Conservation (phyloP, 495 filamentous ascomycete genomes). For the Copromyces sp. region DNA sequence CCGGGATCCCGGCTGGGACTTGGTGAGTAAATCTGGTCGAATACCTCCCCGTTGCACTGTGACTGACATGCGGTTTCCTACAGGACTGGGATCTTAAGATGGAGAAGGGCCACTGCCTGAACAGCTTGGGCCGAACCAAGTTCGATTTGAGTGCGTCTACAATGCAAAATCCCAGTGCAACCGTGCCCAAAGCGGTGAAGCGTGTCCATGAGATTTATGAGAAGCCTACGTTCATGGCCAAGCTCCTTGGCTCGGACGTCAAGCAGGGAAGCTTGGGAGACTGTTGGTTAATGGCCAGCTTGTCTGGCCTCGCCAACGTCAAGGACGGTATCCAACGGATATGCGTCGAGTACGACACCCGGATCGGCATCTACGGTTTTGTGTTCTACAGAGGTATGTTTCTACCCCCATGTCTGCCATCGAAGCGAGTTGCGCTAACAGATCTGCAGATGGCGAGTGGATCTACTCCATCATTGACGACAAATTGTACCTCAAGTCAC, state of each 20-base stretch:
- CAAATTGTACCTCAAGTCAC: conserved; percentile 68
- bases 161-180: conserved; percentile 28
- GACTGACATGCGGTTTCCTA: conserved; percentile 9
- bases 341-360: conserved; percentile 67
- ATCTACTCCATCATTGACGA: conserved; percentile 82
- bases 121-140: conserved; percentile 33
- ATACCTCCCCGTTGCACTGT: background rate
- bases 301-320: conserved; percentile 75
- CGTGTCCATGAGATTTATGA: conserved; percentile 80
- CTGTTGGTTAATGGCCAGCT: conserved; percentile 88
- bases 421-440: background rate
- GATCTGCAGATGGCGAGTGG: conserved; percentile 73
- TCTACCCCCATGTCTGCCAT: background rate
- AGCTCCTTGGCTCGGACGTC: conserved; percentile 67
- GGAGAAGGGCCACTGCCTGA: conserved; percentile 36
- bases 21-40: conserved; percentile 31
- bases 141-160: conserved; percentile 31
- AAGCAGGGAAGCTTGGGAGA: conserved; percentile 76
- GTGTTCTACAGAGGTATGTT: conserved; percentile 63
- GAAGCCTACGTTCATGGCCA: conserved; percentile 70
- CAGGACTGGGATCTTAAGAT: conserved; percentile 45
- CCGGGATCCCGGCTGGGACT: conserved; percentile 79
- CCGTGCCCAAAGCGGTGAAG: conserved; percentile 55
- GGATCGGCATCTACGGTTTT: conserved; percentile 87
- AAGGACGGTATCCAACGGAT: conserved; percentile 64